Percentiles rank a stretch among this genome's conserved stretches.
Evolutionary conservation across 768 basidiomycete species (phyloP).

Genomic region (Lactifluus volemus): DNA sequence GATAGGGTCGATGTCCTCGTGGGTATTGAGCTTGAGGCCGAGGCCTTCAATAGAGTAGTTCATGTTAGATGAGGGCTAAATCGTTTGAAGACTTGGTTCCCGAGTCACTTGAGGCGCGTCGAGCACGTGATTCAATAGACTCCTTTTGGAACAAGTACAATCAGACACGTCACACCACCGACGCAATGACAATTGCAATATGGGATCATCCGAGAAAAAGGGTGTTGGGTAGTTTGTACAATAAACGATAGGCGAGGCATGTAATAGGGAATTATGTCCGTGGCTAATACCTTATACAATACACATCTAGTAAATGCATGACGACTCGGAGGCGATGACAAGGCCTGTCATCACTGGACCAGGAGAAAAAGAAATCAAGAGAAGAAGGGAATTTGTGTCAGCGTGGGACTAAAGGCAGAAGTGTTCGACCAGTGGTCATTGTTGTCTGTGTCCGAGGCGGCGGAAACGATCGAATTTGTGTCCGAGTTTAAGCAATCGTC

Average conservation of each 20-base stretch:
- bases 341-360: too few species aligned
- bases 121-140: neutral
- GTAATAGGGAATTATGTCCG: too few species aligned
- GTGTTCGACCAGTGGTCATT: neutral
- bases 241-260: too few species aligned
- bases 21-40: slow-evolving; percentile 73
- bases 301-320: too few species aligned
- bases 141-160: too few species aligned
- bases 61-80: slow-evolving; percentile 10
- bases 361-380: neutral
- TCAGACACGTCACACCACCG: too few species aligned
- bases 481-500: neutral
- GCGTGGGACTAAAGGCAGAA: neutral
- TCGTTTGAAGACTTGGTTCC: neutral
- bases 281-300: too few species aligned
- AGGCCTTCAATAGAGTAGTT: slow-evolving; percentile 49
- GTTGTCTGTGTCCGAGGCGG: neutral
- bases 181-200: too few species aligned
- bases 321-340: too few species aligned
- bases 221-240: too few species aligned
- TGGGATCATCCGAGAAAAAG: too few species aligned
- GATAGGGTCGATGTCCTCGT: slow-evolving; percentile 64
- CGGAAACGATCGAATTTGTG: too few species aligned
- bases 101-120: neutral
- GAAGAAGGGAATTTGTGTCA: neutral